Evolutionary conservation across 257 asterid species (phyloP).

Genomic region (Cynanchum wilfordii): DNA sequence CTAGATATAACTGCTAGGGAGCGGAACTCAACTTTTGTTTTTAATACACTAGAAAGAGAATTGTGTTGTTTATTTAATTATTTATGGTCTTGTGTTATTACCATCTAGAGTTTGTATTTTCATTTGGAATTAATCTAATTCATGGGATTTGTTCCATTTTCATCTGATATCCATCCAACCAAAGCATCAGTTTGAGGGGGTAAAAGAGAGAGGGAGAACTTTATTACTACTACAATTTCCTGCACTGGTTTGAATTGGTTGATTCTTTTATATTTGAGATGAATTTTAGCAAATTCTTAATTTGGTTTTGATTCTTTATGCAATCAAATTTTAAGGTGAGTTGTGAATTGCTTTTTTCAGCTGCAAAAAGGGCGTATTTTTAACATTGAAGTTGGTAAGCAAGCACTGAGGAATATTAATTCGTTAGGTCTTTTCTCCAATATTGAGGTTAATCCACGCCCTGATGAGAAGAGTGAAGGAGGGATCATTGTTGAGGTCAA

Average conservation of each 20-base stretch:
- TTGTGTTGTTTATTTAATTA: neutral
- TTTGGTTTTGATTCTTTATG: neutral
- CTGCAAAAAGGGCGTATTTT: constrained; percentile 84
- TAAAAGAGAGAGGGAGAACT: neutral
- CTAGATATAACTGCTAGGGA: too few species aligned
- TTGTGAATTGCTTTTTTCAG: constrained; percentile 37
- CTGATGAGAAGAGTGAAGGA: constrained; percentile 94
- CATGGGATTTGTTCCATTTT: neutral
- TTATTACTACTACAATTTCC: neutral
- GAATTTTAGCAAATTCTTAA: neutral
- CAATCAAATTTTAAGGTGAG: neutral
- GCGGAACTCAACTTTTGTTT: neutral
- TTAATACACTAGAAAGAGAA: neutral
- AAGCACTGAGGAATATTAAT: constrained; percentile 85
- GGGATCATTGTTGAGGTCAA: constrained; percentile 89
- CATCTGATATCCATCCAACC: neutral
- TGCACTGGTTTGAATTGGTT: neutral
- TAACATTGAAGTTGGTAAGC: constrained; percentile 93
- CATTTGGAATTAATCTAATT: neutral
- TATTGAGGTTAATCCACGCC: constrained; percentile 95
- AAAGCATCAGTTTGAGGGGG: neutral
- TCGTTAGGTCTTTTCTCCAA: constrained; percentile 87
- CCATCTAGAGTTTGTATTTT: neutral
- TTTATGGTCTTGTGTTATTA: neutral
- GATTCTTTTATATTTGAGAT: neutral